Conservation (phyloP, 2,329 filamentous ascomycete species). For the Colletotrichum sojae region DNA sequence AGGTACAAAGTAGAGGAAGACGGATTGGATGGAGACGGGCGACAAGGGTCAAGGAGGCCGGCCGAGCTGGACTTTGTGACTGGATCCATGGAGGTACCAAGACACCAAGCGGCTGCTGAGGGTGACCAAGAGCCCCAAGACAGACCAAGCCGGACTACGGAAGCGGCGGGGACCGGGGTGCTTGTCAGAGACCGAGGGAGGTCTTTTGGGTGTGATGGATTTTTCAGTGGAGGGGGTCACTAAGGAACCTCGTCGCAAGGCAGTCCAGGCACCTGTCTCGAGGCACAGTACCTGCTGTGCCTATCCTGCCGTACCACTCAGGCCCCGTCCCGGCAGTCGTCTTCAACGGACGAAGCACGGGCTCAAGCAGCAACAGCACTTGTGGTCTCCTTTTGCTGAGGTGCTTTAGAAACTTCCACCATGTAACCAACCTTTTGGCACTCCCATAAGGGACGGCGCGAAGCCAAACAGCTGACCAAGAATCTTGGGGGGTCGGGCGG, state of each 20-base stretch:
- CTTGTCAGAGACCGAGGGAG: constrained; percentile 39
- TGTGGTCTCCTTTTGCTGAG: no score
- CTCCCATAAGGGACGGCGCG: neutral
- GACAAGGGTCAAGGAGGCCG: constrained; percentile 32
- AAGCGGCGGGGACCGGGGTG: constrained; percentile 41
- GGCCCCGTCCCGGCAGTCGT: no score
- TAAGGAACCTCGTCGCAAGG: neutral
- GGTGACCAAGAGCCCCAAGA: constrained; percentile 30
- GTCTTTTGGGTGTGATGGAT: neutral
- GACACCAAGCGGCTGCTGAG: constrained; percentile 18
- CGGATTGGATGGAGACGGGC: constrained; percentile 22
- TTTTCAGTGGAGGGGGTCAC: neutral
- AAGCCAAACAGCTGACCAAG: constrained; percentile 32
- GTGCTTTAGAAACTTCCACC: no score
- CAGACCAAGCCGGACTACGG: constrained; percentile 38
- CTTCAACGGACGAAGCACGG: no score
- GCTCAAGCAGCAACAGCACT: no score
- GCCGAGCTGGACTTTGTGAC: constrained; percentile 11
- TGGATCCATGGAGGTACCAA: constrained; percentile 24
- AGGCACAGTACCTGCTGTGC: no score
- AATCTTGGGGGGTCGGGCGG: constrained; percentile 17
- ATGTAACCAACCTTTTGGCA: no score
- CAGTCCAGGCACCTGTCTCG: neutral
- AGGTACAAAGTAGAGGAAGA: neutral
- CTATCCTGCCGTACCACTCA: no score